Evolutionary conservation across 495 filamentous ascomycete genomes (phyloP).

Genomic region (Neurospora pannonica): DNA sequence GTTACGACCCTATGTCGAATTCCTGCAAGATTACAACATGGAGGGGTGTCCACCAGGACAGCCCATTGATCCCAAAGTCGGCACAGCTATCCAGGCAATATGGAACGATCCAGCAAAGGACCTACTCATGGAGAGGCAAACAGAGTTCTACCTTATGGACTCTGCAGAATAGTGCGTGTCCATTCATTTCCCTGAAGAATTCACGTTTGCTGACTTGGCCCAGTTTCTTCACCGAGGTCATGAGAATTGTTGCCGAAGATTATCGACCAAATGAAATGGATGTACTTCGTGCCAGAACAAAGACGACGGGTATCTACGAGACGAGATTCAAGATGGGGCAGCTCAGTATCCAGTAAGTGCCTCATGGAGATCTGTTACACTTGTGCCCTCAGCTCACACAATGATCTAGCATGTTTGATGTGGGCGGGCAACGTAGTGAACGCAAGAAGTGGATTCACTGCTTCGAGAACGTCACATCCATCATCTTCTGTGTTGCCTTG

Average conservation of each 20-base stretch:
- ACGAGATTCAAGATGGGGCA: conserved; percentile 97
- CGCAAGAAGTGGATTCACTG: conserved; percentile 99
- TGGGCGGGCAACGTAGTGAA: conserved; percentile 92
- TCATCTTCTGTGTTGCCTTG: conserved; percentile 96
- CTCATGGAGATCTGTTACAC: not conserved
- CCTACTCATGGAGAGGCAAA: conserved; percentile 81
- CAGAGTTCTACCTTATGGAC: conserved; percentile 99
- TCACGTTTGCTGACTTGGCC: conserved; percentile 2
- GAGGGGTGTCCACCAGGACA: conserved; percentile 79
- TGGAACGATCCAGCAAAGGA: conserved; percentile 87
- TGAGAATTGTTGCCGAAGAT: conserved; percentile 70
- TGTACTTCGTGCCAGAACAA: conserved; percentile 88
- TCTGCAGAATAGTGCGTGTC: conserved; percentile 88
- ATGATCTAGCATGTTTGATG: conserved; percentile 85
- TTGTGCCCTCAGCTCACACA: conserved; percentile 8
- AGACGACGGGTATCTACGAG: conserved; percentile 99
- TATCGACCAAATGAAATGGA: conserved; percentile 90
- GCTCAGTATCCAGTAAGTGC: conserved; percentile 89
- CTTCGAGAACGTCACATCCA: conserved; percentile 99
- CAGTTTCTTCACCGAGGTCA: conserved; percentile 92
- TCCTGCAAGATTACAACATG: conserved; percentile 76
- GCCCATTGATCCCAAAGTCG: conserved; percentile 61
- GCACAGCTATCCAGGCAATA: conserved; percentile 70
- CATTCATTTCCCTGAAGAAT: not conserved
- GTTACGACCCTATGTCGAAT: conserved; percentile 66